Conservation (phyloP, 164 flowering plant species). For the Stephania yunnanensis region DNA sequence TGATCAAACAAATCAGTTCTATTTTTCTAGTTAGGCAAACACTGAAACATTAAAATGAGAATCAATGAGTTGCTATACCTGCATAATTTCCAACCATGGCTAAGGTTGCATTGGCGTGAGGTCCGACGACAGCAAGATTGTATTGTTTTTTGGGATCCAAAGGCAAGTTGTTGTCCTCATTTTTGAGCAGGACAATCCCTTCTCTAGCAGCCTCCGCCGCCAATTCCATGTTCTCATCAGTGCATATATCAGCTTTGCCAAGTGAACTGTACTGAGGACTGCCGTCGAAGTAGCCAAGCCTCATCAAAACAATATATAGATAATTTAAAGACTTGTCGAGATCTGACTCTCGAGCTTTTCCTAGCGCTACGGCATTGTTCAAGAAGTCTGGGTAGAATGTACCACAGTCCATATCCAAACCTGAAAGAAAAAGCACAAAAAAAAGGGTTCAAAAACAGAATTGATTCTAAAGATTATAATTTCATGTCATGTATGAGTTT, state of each 20-base stretch:
- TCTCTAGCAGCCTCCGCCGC: constrained; percentile 52
- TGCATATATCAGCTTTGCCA: constrained; percentile 37
- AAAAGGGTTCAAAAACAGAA: neutral
- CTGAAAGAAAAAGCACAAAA: constrained; percentile 26
- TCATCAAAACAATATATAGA: constrained; percentile 22
- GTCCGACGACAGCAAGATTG: constrained; percentile 42
- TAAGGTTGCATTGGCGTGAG: constrained; percentile 35
- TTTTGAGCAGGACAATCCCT: constrained; percentile 55
- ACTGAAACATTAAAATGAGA: neutral
- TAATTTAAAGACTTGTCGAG: constrained; percentile 33
- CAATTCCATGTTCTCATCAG: constrained; percentile 25
- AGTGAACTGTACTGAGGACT: constrained; percentile 22
- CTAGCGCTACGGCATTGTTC: constrained; percentile 21
- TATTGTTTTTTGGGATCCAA: constrained; percentile 6
- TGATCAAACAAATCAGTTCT: neutral
- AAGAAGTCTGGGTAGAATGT: constrained; percentile 21
- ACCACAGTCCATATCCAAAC: constrained; percentile 55
- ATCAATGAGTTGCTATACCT: constrained; percentile 13
- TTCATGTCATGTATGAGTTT: neutral
- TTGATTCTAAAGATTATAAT: neutral
- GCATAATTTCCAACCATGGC: constrained; percentile 50
- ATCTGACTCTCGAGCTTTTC: constrained; percentile 19
- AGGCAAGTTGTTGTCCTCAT: constrained; percentile 28
- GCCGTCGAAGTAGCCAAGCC: constrained; percentile 41
- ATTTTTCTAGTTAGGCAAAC: neutral